phyloP scores from a whole-genome alignment of 140 eudicot genomes.

The Anethum foeniculum region DNA sequence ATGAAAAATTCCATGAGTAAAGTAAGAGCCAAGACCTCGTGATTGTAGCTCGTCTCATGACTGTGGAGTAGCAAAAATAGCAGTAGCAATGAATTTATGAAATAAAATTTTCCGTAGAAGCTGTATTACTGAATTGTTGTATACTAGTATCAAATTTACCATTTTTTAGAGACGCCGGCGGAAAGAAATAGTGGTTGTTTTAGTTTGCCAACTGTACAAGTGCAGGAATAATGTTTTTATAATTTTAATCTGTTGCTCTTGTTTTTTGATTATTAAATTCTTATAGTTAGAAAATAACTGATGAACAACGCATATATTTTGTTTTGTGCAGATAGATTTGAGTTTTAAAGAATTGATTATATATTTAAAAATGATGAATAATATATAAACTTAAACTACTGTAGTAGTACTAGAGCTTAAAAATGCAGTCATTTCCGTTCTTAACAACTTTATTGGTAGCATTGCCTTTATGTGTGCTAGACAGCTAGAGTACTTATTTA shows the following conservation, averaged over 20 bases:
- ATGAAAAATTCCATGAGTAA: slow-evolving; percentile 32
- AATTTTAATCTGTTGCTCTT: no score
- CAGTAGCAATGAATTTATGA: neutral
- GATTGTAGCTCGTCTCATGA: neutral
- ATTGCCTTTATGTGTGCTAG: no score
- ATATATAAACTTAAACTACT: no score
- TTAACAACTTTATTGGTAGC: no score
- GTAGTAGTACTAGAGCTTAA: no score
- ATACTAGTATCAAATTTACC: neutral
- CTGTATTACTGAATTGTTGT: neutral
- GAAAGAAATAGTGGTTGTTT: neutral
- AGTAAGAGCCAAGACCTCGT: slow-evolving; percentile 28
- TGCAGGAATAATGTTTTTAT: neutral
- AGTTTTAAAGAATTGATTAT: no score
- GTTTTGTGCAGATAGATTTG: no score
- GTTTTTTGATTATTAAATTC: no score
- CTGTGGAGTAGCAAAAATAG: neutral
- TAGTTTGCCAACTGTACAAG: neutral
- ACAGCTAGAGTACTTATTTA: no score
- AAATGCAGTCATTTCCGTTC: neutral
- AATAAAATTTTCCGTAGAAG: neutral
- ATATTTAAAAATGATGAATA: no score
- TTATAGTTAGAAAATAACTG: no score
- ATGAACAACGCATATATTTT: no score
- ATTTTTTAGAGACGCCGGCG: neutral